Evolutionary conservation across 208 protist species (phyloP).

Genomic region (Tritrichomonas musculus): DNA sequence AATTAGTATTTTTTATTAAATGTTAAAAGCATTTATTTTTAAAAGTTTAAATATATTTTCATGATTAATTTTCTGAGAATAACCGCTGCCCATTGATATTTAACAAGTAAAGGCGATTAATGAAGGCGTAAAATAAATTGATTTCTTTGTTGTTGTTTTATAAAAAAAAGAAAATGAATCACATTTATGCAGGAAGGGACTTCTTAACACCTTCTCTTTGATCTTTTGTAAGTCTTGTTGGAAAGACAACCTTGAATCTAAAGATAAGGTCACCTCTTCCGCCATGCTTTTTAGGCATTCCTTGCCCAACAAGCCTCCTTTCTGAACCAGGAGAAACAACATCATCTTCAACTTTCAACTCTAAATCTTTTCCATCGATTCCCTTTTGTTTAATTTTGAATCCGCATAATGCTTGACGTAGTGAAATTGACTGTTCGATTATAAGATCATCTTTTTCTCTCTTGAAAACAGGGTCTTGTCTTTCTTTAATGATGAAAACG

Average conservation of each 20-base stretch:
- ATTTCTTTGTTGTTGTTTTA: no score
- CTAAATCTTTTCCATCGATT: neutral
- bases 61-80: no score
- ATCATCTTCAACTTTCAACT: neutral
- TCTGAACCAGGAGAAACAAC: neutral
- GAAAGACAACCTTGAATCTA: neutral
- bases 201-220: neutral
- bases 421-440: slow-evolving; percentile 38
- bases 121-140: no score
- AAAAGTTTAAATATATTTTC: no score
- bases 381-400: neutral
- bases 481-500: slow-evolving; percentile 35
- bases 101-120: no score
- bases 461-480: neutral
- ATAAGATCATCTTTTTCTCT: slow-evolving; percentile 43
- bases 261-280: slow-evolving; percentile 15
- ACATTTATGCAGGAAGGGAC: neutral
- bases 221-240: neutral
- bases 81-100: no score
- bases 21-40: no score
- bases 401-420: slow-evolving; percentile 45
- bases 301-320: neutral
- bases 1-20: no score
- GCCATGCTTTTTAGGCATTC: neutral
- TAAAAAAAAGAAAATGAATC: no score